Evolutionary conservation across 805 yeast genomes (phyloP).

Genomic region (Barnettozyma pratensis): DNA sequence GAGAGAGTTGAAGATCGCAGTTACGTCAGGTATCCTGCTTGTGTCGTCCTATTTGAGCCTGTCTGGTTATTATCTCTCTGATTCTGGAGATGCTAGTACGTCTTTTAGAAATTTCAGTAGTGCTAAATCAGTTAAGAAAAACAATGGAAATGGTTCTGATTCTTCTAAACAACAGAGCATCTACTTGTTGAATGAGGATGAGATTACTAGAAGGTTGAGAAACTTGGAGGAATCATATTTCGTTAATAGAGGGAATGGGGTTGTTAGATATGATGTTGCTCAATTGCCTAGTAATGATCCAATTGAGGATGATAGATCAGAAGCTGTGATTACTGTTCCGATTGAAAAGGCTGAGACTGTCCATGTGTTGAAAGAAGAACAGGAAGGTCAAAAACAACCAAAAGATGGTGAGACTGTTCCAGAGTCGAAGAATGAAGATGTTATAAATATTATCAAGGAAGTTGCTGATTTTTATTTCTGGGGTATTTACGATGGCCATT

Average conservation of each 20-base stretch:
- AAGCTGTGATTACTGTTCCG: slow-evolving; percentile 71
- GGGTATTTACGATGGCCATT: slow-evolving; percentile 96
- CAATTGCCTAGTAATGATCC: slow-evolving; percentile 92
- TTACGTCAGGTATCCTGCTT: slow-evolving; percentile 26
- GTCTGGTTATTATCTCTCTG: slow-evolving; percentile 21
- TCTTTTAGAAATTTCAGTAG: slow-evolving; percentile 20
- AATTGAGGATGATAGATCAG: slow-evolving; percentile 90
- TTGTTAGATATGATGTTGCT: slow-evolving; percentile 79
- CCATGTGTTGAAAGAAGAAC: too few relatives aligned
- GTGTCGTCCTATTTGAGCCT: slow-evolving; percentile 25
- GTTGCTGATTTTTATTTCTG: slow-evolving; percentile 85
- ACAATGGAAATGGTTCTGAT: slow-evolving; percentile 1
- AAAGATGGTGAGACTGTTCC: too few relatives aligned
- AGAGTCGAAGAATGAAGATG: neutral
- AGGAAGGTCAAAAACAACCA: neutral
- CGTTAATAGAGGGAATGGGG: slow-evolving; percentile 84
- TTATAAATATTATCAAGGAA: neutral
- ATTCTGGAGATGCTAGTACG: slow-evolving; percentile 18
- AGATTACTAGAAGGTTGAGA: slow-evolving; percentile 64
- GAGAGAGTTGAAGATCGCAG: slow-evolving; percentile 20
- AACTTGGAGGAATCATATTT: slow-evolving; percentile 73
- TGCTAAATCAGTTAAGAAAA: slow-evolving; percentile 15
- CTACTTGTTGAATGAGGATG: slow-evolving; percentile 56
- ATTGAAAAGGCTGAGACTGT: slow-evolving; percentile 17
- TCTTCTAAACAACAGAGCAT: slow-evolving; percentile 45